Conservation (phyloP, 1,284 basidiomycete species). For the Ganoderma sinense region DNA sequence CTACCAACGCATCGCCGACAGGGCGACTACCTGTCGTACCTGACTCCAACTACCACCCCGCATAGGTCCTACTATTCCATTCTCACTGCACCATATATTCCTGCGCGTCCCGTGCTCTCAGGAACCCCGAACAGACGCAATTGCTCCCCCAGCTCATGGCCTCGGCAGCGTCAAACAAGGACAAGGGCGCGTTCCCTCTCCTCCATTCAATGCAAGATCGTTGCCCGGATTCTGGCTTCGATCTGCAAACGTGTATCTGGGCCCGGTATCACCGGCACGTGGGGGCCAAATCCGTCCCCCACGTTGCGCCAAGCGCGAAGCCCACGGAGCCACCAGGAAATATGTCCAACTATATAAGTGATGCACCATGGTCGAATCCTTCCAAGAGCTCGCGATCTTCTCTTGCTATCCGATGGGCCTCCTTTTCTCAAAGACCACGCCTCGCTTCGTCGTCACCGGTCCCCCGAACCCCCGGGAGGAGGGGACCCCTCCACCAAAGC, state of each 20-base stretch:
- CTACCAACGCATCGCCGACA: background rate
- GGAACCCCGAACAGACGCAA: background rate
- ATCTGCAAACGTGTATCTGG: background rate
- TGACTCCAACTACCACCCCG: background rate
- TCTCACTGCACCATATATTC: background rate
- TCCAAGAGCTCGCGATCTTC: background rate
- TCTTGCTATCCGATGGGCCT: constrained; percentile 26
- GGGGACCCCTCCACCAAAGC: background rate
- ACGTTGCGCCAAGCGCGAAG: background rate
- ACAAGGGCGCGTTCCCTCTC: background rate
- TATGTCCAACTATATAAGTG: background rate
- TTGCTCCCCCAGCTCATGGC: background rate
- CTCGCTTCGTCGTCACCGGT: constrained; percentile 6
- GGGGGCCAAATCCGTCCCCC: background rate
- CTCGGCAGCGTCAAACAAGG: background rate
- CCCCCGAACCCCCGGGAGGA: background rate
- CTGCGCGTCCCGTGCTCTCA: background rate
- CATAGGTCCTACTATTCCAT: background rate
- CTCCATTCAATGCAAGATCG: background rate
- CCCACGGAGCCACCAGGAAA: background rate
- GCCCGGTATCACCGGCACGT: background rate
- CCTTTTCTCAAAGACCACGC: background rate
- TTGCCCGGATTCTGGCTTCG: background rate
- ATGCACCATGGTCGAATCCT: background rate
- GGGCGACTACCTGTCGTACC: background rate